Percentiles rank a stretch among this genome's conserved stretches.
phyloP scores from a whole-genome alignment of 2,329 filamentous ascomycete genomes.

The Cordyceps tenuipes region DNA sequence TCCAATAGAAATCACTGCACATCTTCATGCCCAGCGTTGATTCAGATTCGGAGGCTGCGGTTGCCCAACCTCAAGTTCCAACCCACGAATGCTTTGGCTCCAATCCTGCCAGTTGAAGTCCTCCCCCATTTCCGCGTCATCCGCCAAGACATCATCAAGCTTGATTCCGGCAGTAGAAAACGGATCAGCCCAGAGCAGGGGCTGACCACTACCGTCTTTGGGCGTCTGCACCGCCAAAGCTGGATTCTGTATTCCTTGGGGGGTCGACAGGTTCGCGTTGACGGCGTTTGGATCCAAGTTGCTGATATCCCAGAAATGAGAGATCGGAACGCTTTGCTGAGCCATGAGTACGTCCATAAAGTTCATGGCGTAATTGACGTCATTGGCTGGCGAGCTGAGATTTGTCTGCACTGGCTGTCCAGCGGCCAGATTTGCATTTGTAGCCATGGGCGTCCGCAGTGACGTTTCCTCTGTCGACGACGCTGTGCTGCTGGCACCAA shows the following conservation, averaged over 20 bases:
- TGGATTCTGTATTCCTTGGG: constrained; percentile 16
- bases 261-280: constrained; percentile 4
- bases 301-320: constrained; percentile 10
- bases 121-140: constrained; percentile 33
- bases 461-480: background rate
- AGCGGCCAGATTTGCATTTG: no score
- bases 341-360: background rate
- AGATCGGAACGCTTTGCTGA: constrained; percentile 1
- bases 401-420: background rate
- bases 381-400: background rate
- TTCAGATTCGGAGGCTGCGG: constrained; percentile 8
- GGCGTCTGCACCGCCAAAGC: constrained; percentile 18
- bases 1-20: background rate
- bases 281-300: background rate
- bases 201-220: constrained; percentile 28
- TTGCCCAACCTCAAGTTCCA: constrained; percentile 26
- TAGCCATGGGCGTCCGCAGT: background rate
- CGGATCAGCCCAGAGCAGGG: constrained; percentile 34
- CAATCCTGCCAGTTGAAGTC: constrained; percentile 43
- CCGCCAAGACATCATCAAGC: constrained; percentile 20
- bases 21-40: background rate
- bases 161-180: constrained; percentile 23
- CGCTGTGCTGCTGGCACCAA: constrained; percentile 13
- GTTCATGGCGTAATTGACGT: constrained; percentile 3
- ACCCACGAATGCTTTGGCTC: constrained; percentile 33